Evolutionary conservation across 108 stramenopile species (phyloP), one percentile per base, ranked within the genome.

Genomic region (Fragilariopsis cylindrus): DNA sequence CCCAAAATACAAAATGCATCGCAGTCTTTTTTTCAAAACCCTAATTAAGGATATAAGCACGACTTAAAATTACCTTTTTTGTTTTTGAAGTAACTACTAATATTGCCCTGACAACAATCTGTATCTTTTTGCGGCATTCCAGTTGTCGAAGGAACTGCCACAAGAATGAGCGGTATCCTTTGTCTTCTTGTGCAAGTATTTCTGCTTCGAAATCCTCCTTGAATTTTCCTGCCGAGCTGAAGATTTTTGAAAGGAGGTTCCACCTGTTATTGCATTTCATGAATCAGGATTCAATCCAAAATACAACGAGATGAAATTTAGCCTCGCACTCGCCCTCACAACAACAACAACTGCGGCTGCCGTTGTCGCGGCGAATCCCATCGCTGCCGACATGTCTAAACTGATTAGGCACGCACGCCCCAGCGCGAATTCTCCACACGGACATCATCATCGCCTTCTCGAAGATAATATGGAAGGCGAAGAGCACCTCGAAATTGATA

Each of bases 371-470:
- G 75, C 83, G 72, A 90, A 90, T 74, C 83, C 85, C 58, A 87
- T 87, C 71, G 82, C 81, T 43, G 74, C 85, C 63, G 73, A 89
- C 79, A 54, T 81, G 53, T 52, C 69, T 74, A 85, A 76, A 16
- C 85, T 93, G 76, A 69, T 90, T 63, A 69, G 66, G 11, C 77
- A 81, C 5, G 90, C 92, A 76, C 76, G 58, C 30, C 48, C 82
- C 49, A 81, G 76, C 57, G 47, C 9, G 18, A 76, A 76, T 50
- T 79, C 78, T 19, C 71, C 72, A 45, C 72, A 73, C 44, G 40
- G 82, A 60, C 91, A 89, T 85, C 60, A 49, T 15, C 88, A 86
- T 55, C 92, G 92, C 82, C 58, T 45, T 11, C 87, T 90, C 57
- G 88, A 88, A 67, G 76, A 85, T 18, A 48, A 75, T 13, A 53